Evolutionary conservation across 495 filamentous ascomycete genomes (phyloP).

Genomic region (Amphirosellinia nigrospora): DNA sequence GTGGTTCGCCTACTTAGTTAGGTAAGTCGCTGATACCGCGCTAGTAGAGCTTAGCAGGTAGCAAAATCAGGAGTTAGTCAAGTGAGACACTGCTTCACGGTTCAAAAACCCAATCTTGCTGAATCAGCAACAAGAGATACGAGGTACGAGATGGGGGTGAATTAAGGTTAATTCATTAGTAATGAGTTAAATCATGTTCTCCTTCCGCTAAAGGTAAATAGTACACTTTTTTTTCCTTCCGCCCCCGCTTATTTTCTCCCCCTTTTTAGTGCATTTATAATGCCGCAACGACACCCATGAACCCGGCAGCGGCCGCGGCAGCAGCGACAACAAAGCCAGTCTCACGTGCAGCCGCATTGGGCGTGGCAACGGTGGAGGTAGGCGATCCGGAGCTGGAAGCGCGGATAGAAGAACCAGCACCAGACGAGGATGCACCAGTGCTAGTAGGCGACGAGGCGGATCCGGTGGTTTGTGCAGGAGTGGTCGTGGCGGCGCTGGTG

Average conservation of each 20-base stretch:
- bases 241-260: background rate
- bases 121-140: background rate
- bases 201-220: background rate
- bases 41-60: too few species aligned
- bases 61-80: background rate
- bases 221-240: background rate
- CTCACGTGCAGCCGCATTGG: conserved; percentile 25
- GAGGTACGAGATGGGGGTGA: background rate
- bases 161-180: background rate
- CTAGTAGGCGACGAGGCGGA: background rate
- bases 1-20: background rate
- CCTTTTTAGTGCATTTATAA: conserved; percentile 15
- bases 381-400: background rate
- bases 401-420: background rate
- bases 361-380: background rate
- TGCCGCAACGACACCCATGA: conserved; percentile 22
- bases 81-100: background rate
- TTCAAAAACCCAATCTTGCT: background rate
- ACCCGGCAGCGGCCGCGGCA: conserved; percentile 23
- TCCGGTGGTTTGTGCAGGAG: background rate
- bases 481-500: background rate
- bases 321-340: conserved; percentile 23
- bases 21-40: too few species aligned
- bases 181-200: background rate
- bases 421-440: background rate